Evolutionary conservation across 345 rosid species (phyloP).

Genomic region (Cochlearia excelsa): DNA sequence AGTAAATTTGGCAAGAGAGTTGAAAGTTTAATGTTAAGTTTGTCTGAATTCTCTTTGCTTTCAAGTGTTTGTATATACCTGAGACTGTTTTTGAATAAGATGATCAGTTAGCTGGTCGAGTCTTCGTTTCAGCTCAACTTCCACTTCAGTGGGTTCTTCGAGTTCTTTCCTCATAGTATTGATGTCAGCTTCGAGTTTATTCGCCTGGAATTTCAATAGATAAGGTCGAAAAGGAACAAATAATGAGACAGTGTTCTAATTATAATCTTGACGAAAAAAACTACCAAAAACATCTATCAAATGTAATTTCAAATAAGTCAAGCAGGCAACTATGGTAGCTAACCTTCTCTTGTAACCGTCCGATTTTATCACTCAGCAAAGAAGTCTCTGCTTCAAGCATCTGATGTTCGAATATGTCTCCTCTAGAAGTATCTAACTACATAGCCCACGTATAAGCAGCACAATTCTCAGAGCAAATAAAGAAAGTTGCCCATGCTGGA

Average conservation of each 20-base stretch:
- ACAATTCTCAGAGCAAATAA: slow-evolving; percentile 24
- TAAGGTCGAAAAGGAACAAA: neutral
- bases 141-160: slow-evolving; percentile 90
- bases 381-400: slow-evolving; percentile 76
- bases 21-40: neutral
- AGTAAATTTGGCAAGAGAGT: slow-evolving; percentile 25
- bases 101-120: slow-evolving; percentile 93
- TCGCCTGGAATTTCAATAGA: slow-evolving; percentile 44
- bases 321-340: slow-evolving; percentile 26
- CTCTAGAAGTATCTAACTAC: slow-evolving; percentile 63
- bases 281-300: neutral
- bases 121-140: slow-evolving; percentile 74
- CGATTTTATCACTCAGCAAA: slow-evolving; percentile 59
- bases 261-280: too few relatives aligned
- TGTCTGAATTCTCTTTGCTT: slow-evolving; percentile 8
- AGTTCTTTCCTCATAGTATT: slow-evolving; percentile 71
- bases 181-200: slow-evolving; percentile 57
- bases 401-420: slow-evolving; percentile 61
- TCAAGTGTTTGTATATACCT: slow-evolving; percentile 46
- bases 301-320: slow-evolving; percentile 5
- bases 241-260: neutral
- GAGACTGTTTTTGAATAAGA: slow-evolving; percentile 95
- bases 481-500: slow-evolving; percentile 8
- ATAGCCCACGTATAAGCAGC: slow-evolving; percentile 22
- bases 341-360: slow-evolving; percentile 70